These are phyloP conservation scores for Solanum piurae DNA, from an alignment of 257 asterid genomes.

Conservation along the genomic window DNA sequence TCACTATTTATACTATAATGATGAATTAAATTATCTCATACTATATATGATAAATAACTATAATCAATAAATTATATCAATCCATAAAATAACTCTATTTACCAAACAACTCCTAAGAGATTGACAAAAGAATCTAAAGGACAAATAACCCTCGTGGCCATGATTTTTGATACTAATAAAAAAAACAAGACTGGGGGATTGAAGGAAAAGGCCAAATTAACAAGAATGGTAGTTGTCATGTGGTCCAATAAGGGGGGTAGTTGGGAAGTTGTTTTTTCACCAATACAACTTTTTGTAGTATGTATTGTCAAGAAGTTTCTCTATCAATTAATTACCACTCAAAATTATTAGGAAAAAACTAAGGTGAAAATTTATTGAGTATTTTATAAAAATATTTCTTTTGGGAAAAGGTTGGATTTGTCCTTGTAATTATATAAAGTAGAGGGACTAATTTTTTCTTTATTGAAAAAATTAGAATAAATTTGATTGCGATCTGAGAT, in stretches of 20 bases:
- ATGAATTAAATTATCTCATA: too few relatives aligned
- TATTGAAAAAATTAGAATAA: too few relatives aligned
- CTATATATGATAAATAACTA: too few relatives aligned
- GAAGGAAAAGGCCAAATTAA: too few relatives aligned
- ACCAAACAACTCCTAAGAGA: background rate
- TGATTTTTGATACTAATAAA: too few relatives aligned
- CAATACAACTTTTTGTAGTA: background rate
- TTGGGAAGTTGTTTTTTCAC: background rate
- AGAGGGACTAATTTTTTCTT: background rate
- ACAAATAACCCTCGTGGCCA: background rate
- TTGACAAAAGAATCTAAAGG: background rate
- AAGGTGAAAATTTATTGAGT: background rate
- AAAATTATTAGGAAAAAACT: background rate
- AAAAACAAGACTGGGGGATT: too few relatives aligned
- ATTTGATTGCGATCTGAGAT: too few relatives aligned
- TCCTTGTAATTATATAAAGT: background rate
- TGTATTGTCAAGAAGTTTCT: background rate
- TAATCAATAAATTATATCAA: too few relatives aligned
- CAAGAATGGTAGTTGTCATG: background rate
- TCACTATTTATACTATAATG: too few relatives aligned
- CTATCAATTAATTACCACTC: background rate
- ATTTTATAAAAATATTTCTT: background rate
- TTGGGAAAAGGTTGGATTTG: background rate
- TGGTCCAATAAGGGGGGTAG: background rate
- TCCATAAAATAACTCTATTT: too few relatives aligned